A percentile compares a stretch with the other conserved stretches of the same genome.
phyloP scores from a whole-genome alignment of 306 rosid genomes.

The Rosa persica region DNA sequence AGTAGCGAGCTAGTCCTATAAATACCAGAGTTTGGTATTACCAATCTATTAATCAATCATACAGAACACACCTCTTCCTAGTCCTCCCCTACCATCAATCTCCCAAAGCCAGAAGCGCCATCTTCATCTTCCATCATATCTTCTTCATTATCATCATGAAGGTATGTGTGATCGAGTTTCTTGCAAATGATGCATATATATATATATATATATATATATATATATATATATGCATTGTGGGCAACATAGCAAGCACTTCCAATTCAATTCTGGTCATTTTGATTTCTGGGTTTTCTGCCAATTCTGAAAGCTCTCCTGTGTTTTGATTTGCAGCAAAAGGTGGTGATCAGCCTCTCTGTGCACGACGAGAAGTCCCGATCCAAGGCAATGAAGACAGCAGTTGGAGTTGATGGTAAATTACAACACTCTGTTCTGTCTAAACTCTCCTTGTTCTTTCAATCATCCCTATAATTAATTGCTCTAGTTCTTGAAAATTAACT shows the following conservation, averaged over 20 bases:
- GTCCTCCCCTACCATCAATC: neutral
- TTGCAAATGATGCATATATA: neutral
- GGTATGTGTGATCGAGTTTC: constrained; percentile 1
- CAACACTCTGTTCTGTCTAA: neutral
- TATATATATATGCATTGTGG: neutral
- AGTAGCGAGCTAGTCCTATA: neutral
- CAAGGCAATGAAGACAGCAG: constrained; percentile 46
- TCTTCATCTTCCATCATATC: neutral
- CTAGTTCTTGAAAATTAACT: neutral
- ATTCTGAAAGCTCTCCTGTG: neutral
- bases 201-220: neutral
- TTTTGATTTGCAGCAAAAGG: constrained; percentile 45
- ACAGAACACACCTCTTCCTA: neutral
- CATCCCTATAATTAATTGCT: neutral
- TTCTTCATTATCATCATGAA: constrained; percentile 4
- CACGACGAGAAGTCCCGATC: constrained; percentile 30
- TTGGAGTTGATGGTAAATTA: constrained; percentile 37
- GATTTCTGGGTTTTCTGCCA: neutral
- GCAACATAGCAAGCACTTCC: neutral
- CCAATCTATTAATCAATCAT: neutral
- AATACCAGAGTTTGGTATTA: neutral
- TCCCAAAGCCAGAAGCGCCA: neutral
- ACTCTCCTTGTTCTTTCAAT: neutral
- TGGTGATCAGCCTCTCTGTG: constrained; percentile 45
- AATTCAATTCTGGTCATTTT: neutral